phyloP scores from a whole-genome alignment of 805 yeast genomes.

The Priceomyces castillae region DNA sequence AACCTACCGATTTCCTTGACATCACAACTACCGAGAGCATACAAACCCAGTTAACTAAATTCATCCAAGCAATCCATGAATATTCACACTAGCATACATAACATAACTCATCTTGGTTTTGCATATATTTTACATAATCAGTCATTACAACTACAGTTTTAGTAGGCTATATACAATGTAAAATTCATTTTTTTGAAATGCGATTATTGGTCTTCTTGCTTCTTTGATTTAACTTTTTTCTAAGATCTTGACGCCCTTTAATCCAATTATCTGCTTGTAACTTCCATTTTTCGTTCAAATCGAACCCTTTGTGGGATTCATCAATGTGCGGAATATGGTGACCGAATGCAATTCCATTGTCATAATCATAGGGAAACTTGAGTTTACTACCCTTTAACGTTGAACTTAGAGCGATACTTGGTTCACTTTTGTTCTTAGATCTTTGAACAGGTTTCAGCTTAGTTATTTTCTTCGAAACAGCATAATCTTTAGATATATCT shows the following conservation, averaged over 20 bases:
- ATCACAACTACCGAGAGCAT: slow-evolving; percentile 3
- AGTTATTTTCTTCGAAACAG: neutral
- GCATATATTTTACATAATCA: slow-evolving; percentile 1
- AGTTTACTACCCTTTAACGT: neutral
- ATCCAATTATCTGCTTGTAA: slow-evolving; percentile 5
- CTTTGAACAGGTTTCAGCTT: neutral
- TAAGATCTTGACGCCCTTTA: slow-evolving; percentile 4
- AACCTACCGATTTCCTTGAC: slow-evolving; percentile 5
- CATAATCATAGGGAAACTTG: slow-evolving; percentile 2
- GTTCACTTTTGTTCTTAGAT: neutral
- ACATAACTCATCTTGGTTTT: neutral
- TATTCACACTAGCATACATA: slow-evolving; percentile 7
- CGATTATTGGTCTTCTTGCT: neutral
- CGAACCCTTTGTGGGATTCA: slow-evolving; percentile 1
- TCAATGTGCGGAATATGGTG: slow-evolving; percentile 4
- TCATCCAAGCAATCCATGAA: slow-evolving; percentile 11
- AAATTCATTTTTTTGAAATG: neutral
- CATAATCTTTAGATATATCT: neutral
- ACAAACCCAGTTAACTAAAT: slow-evolving; percentile 6
- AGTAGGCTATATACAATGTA: neutral
- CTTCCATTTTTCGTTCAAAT: slow-evolving; percentile 4
- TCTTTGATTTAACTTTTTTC: slow-evolving; percentile 3
- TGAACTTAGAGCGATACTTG: neutral
- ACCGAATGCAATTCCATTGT: slow-evolving; percentile 9
- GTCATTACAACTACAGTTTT: neutral